Percentiles rank a stretch among this genome's conserved stretches.
These are phyloP conservation scores for Logfia minima DNA, from an alignment of 129 eudicot genomes.

Conservation along the genomic window DNA sequence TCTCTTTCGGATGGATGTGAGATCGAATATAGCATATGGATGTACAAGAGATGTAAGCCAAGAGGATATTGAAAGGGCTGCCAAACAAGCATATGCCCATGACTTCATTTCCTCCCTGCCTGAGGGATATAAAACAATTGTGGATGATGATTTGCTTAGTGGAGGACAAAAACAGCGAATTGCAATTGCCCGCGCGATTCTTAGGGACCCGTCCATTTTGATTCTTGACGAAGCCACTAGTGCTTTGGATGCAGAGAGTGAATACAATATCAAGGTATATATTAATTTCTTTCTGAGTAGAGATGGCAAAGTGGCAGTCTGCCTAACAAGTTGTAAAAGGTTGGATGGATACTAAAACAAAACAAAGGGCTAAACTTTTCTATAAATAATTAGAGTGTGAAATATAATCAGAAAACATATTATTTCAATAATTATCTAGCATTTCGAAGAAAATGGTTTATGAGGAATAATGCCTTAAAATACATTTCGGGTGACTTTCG, in stretches of 20 bases:
- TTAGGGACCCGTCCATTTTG: conserved; percentile 88
- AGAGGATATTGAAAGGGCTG: conserved; percentile 87
- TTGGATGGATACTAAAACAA: neutral
- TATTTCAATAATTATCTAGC: neutral
- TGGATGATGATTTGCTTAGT: conserved; percentile 96
- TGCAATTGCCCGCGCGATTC: conserved; percentile 90
- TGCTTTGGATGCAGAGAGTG: conserved; percentile 98
- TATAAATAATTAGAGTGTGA: neutral
- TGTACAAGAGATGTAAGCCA: conserved; percentile 64
- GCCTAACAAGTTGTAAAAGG: neutral
- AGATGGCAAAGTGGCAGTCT: neutral
- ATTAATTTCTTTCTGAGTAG: neutral
- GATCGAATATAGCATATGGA: conserved; percentile 90
- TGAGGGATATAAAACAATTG: conserved; percentile 82
- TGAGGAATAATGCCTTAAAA: neutral
- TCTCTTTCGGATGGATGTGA: conserved; percentile 86
- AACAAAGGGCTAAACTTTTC: neutral
- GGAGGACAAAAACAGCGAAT: conserved; percentile 99
- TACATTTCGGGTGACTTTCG: neutral
- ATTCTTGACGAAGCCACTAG: conserved; percentile 99
- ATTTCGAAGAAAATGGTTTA: neutral
- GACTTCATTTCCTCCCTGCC: conserved; percentile 77
- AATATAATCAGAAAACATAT: neutral
- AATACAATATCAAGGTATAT: conserved; percentile 86
- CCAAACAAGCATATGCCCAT: conserved; percentile 90